Conservation (phyloP, 129 eudicot genomes). For the Flaveria robusta region DNA sequence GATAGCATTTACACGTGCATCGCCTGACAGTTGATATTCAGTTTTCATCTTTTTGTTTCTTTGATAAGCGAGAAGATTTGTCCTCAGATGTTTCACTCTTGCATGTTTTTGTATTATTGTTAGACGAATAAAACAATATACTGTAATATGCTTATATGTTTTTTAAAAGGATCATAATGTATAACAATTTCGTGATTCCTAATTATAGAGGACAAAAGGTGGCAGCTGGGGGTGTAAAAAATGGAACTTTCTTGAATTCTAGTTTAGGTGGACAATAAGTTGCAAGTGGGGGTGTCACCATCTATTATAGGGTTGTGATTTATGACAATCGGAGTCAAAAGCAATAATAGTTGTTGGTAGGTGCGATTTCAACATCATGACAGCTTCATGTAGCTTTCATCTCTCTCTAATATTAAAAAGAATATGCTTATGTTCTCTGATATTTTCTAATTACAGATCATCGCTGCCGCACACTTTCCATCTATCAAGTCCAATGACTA, state of each 20-base stretch:
- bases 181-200: too few relatives aligned
- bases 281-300: constrained; percentile 8
- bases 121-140: too few relatives aligned
- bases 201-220: too few relatives aligned
- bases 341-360: constrained; percentile 1
- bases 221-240: too few relatives aligned
- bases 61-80: too few relatives aligned
- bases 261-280: background rate
- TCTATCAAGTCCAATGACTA: background rate
- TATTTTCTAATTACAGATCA: background rate
- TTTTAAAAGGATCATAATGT: too few relatives aligned
- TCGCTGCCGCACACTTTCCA: background rate
- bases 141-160: too few relatives aligned
- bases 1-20: too few relatives aligned
- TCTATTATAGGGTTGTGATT: background rate
- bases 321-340: constrained; percentile 9
- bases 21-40: too few relatives aligned
- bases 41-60: too few relatives aligned
- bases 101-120: too few relatives aligned
- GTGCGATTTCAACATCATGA: constrained; percentile 16
- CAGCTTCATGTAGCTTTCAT: background rate
- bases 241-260: background rate
- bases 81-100: too few relatives aligned
- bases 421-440: background rate
- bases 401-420: background rate